Base-by-base conservation (phyloP, 1,284 basidiomycete species). In the Cutaneotrichosporon dermatis region DNA sequence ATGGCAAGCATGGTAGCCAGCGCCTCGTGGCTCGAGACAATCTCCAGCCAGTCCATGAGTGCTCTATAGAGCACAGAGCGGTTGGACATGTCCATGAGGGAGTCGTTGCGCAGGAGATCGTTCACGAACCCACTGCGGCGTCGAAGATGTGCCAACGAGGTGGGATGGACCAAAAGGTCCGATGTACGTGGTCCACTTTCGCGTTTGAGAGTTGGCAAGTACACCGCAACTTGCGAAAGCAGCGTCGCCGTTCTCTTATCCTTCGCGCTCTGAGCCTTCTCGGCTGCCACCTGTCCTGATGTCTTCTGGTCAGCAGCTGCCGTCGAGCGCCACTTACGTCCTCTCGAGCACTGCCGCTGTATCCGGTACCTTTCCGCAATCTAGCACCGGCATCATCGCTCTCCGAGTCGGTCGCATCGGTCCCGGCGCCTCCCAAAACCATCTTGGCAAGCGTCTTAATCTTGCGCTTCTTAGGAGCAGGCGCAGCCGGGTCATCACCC, bases 1-100 rank as follows among this genome's bases (percentile, higher is more conserved):
- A 93, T 94, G 0, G 88, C 92, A 84, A 95, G 90, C 88, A 94
- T 92, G 66, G 88, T 89, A 2, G 90, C 90, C 35, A 94, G 78
- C 4, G 89, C 87, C 80, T 94, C 92, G 65, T 95, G 91, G 67
- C 86, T 87, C 7, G 91, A 91, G 44, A 95, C 88, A 2, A 88
- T 90, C 89, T 92, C 88, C 7, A 95, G 82, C 92, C 92, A 95
- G 66, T 89, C 86, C 56, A 95, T 83, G 13, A 95, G 76, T 68
- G 92, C 90, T 71, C 88, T 88, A 75, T 94, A 96, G n/a, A 96
- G 79, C 6, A 86, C 80, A 4, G 85, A 85, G 12, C 92, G 86
- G 64, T 92, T 90, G 12, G 88, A 89, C 91, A 95, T 94, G 72
- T 95, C 92, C 45, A 89, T 83, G 42, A 96, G 80, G 9, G 92